Evolutionary conservation across 1,284 basidiomycete species (phyloP).

Genomic region (Boletus smithii): DNA sequence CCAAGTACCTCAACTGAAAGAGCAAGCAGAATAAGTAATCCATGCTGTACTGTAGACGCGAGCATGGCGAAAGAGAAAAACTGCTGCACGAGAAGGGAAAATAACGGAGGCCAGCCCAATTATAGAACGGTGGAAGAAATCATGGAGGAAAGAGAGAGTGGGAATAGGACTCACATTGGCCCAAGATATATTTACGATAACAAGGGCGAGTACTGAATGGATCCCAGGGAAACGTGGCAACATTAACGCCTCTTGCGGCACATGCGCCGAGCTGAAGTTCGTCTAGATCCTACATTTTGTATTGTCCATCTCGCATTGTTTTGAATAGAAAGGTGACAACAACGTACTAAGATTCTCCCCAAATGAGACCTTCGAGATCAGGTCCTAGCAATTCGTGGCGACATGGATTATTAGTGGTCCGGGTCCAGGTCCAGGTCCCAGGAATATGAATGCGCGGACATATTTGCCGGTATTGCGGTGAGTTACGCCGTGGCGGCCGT

Average conservation of each 20-base stretch:
- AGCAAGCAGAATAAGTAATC: constrained; percentile 15
- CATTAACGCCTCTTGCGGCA: neutral
- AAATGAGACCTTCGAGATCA: neutral
- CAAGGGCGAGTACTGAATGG: neutral
- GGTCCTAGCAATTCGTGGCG: too few species aligned
- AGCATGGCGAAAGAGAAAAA: constrained; percentile 14
- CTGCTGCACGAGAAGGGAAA: constrained; percentile 5
- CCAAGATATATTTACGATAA: constrained; percentile 9
- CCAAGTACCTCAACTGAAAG: constrained; percentile 13
- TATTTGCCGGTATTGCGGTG: too few species aligned
- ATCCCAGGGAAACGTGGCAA: constrained; percentile 2
- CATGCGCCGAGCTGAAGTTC: neutral
- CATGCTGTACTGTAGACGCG: neutral
- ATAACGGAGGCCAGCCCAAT: constrained; percentile 1
- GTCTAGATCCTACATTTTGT: neutral
- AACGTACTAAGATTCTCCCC: neutral
- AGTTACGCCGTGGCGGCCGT: too few species aligned
- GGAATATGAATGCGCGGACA: too few species aligned
- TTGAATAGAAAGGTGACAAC: neutral
- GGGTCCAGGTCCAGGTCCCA: too few species aligned
- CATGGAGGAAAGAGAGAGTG: constrained; percentile 4
- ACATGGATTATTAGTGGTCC: too few species aligned
- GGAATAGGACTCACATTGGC: constrained; percentile 2
- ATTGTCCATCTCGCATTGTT: neutral
- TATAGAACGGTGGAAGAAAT: constrained; percentile 6